A percentile compares a stretch with the other conserved stretches of the same genome.
These are phyloP conservation scores for Tuber magnatum DNA, from an alignment of 495 filamentous ascomycete genomes.

Conservation along the genomic window DNA sequence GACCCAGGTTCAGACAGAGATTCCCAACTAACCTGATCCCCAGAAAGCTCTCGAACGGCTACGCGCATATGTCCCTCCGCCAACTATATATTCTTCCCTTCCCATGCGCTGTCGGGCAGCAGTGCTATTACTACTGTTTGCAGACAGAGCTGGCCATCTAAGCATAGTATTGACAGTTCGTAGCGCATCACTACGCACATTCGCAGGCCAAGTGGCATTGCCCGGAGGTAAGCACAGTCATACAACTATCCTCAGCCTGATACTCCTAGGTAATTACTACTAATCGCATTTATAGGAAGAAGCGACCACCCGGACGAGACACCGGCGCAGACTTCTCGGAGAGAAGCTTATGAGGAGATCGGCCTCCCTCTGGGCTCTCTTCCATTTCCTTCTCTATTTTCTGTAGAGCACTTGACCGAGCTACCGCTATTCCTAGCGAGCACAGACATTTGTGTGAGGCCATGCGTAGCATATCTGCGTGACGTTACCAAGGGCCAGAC, in stretches of 20 bases:
- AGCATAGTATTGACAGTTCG: constrained; percentile 81
- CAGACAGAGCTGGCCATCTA: constrained; percentile 67
- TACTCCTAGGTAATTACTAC: constrained; percentile 10
- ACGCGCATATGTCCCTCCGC: constrained; percentile 58
- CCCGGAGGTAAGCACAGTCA: constrained; percentile 63
- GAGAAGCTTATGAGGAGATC: constrained; percentile 87
- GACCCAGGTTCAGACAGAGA: not conserved
- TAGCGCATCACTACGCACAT: constrained; percentile 61
- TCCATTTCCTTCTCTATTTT: constrained; percentile 61
- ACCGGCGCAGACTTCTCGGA: constrained; percentile 67
- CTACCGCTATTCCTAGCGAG: constrained; percentile 71
- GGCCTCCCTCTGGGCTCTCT: constrained; percentile 63
- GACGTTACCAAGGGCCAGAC: constrained; percentile 29
- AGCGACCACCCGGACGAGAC: constrained; percentile 49
- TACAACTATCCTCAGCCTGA: constrained; percentile 10
- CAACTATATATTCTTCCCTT: constrained; percentile 47
- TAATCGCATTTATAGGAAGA: constrained; percentile 43
- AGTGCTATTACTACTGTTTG: constrained; percentile 77
- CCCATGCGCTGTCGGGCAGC: constrained; percentile 53
- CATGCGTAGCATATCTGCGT: constrained; percentile 70
- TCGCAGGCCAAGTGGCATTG: constrained; percentile 73
- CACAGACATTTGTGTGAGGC: constrained; percentile 73
- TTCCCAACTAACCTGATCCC: not conserved
- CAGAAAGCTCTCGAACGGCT: constrained; percentile 46
- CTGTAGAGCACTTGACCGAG: constrained; percentile 75